Evolutionary conservation across 805 yeast genomes (phyloP).

Genomic region (Pichia kluyveri): DNA sequence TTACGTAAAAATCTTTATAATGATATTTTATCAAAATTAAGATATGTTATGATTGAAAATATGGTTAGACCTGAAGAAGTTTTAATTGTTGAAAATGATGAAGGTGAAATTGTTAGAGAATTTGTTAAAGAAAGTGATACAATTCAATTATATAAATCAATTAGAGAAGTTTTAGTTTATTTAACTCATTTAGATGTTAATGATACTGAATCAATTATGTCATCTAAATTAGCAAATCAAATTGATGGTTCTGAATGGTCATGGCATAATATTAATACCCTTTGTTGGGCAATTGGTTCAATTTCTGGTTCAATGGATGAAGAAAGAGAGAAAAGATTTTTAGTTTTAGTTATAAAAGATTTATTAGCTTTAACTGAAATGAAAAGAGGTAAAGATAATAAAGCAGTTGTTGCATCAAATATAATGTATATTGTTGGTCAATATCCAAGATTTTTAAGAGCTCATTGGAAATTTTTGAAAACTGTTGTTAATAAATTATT

Average conservation of each 20-base stretch:
- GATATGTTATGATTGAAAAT: conserved; percentile 90
- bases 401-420: conserved; percentile 98
- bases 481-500: conserved; percentile 93
- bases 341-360: conserved; percentile 90
- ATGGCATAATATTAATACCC: conserved; percentile 94
- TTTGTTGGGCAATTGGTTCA: conserved; percentile 99
- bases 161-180: conserved; percentile 92
- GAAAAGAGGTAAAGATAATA: conserved; percentile 95
- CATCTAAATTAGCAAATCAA: conserved; percentile 81
- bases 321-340: conserved; percentile 90
- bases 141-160: conserved; percentile 86
- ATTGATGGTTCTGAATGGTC: conserved; percentile 98
- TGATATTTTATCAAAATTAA: conserved; percentile 68
- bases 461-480: conserved; percentile 95
- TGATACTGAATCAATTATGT: conserved; percentile 92
- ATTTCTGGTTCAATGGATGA: conserved; percentile 98
- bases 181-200: conserved; percentile 91
- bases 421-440: conserved; percentile 99
- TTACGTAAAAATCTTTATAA: conserved; percentile 79
- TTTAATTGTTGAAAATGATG: conserved; percentile 92
- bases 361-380: conserved; percentile 84
- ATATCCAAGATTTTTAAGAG: conserved; percentile 93
- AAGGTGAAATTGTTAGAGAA: conserved; percentile 97
- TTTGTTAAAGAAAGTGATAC: conserved; percentile 96
- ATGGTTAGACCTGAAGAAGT: conserved; percentile 99